Conservation (phyloP, 2,329 filamentous ascomycete genomes). For the Daldinia eschscholtzii region DNA sequence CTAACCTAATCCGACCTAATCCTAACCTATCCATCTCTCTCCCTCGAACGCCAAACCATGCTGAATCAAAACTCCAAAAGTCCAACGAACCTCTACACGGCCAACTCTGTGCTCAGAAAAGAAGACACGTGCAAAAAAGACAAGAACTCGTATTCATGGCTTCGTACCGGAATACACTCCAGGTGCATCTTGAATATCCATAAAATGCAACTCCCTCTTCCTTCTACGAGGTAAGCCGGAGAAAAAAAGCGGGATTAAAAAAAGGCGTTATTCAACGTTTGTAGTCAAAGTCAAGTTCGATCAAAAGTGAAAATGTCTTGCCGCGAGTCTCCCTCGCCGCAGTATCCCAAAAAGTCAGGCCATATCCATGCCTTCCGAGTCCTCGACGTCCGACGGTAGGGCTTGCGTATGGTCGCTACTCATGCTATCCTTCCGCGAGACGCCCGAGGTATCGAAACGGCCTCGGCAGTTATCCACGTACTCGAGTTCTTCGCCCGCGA, state of each 20-base stretch:
- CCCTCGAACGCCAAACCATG: slow-evolving; percentile 40
- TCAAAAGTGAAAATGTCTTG: slow-evolving; percentile 2
- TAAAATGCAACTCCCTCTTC: slow-evolving; percentile 13
- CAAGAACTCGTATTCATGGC: slow-evolving; percentile 26
- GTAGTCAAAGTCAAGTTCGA: background rate
- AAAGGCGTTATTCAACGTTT: slow-evolving; percentile 21
- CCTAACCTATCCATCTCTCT: slow-evolving; percentile 1
- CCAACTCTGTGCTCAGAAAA: background rate
- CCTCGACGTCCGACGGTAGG: slow-evolving; percentile 69
- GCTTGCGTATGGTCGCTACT: slow-evolving; percentile 70
- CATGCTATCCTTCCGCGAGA: slow-evolving; percentile 69
- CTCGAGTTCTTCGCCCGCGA: slow-evolving; percentile 86
- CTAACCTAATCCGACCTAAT: background rate
- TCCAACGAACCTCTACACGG: background rate
- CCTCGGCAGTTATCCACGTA: slow-evolving; percentile 65
- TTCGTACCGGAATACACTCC: slow-evolving; percentile 29
- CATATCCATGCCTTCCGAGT: slow-evolving; percentile 74
- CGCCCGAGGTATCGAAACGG: slow-evolving; percentile 58
- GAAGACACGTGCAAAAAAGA: slow-evolving; percentile 10
- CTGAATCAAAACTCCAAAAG: slow-evolving; percentile 9
- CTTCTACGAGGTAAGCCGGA: background rate
- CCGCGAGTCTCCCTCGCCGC: background rate
- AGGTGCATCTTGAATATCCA: slow-evolving; percentile 32
- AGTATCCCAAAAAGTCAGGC: slow-evolving; percentile 41
- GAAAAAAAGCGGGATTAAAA: slow-evolving; percentile 10